Evolutionary conservation across 164 flowering plant genomes (phyloP).

Genomic region (Litsea cubeba): DNA sequence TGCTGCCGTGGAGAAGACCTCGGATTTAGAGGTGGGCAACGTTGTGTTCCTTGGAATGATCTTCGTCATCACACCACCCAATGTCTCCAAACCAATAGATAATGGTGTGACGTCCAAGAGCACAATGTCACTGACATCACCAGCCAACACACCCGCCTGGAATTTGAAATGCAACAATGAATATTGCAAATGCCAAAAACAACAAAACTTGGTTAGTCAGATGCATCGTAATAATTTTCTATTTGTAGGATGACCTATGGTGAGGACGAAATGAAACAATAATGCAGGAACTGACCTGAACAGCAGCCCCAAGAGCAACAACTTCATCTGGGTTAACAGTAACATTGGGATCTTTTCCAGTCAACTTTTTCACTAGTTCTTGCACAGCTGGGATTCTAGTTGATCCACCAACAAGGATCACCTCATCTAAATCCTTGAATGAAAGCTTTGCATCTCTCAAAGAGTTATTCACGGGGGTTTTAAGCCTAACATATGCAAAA

Average conservation of each 20-base stretch:
- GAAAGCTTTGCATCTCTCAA: slow-evolving; percentile 82
- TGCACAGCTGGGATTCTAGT: slow-evolving; percentile 38
- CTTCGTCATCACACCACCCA: slow-evolving; percentile 77
- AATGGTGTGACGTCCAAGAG: slow-evolving; percentile 66
- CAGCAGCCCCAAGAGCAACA: slow-evolving; percentile 86
- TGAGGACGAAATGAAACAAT: background rate
- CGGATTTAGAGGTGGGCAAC: slow-evolving; percentile 74
- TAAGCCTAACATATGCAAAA: slow-evolving; percentile 34
- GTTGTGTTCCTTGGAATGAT: slow-evolving; percentile 69
- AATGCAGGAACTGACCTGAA: slow-evolving; percentile 45
- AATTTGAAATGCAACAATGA: slow-evolving; percentile 1
- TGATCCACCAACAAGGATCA: slow-evolving; percentile 37
- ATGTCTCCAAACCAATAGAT: slow-evolving; percentile 64
- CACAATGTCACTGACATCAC: slow-evolving; percentile 78
- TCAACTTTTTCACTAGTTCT: slow-evolving; percentile 30
- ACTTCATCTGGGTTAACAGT: slow-evolving; percentile 35
- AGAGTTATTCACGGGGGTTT: slow-evolving; percentile 59
- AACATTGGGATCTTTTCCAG: slow-evolving; percentile 31
- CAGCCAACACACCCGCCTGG: slow-evolving; percentile 78
- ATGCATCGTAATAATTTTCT: too few species aligned
- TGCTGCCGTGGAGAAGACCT: slow-evolving; percentile 77
- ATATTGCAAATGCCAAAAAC: background rate
- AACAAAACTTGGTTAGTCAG: background rate
- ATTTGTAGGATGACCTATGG: too few species aligned
- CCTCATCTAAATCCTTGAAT: slow-evolving; percentile 49